phyloP scores from a whole-genome alignment of 306 rosid species.

The Quercus robur region DNA sequence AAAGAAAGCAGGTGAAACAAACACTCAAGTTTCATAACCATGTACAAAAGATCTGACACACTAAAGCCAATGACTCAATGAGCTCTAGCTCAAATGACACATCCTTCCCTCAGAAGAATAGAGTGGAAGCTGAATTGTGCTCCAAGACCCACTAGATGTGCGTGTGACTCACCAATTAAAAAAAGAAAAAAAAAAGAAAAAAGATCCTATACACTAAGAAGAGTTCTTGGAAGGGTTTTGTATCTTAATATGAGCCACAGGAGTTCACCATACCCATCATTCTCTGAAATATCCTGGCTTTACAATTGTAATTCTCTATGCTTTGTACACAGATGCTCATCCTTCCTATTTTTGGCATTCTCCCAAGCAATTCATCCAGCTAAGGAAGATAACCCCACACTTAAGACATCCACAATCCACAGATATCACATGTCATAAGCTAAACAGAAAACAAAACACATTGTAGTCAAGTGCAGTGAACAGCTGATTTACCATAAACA shows the following conservation, averaged over 20 bases:
- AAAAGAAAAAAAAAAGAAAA: neutral
- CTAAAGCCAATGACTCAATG: neutral
- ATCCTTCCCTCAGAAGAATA: neutral
- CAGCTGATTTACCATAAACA: neutral
- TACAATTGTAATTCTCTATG: neutral
- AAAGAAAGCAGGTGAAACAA: neutral
- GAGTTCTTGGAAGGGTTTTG: neutral
- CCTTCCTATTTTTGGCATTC: neutral
- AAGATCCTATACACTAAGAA: neutral
- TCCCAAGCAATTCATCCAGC: neutral
- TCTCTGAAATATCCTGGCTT: neutral
- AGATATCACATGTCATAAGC: neutral
- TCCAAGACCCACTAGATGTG: neutral
- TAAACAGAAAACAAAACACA: neutral
- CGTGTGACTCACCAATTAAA: neutral
- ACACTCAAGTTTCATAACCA: neutral
- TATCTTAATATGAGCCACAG: neutral
- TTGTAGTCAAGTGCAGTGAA: neutral
- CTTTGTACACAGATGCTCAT: neutral
- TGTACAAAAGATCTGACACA: neutral
- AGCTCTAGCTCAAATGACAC: neutral
- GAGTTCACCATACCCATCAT: neutral
- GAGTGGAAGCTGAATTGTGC: neutral
- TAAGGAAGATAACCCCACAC: neutral
- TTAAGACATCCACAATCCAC: neutral